Conservation (phyloP, 2,329 filamentous ascomycete species). For the Phaeosphaeriaceae sp. region DNA sequence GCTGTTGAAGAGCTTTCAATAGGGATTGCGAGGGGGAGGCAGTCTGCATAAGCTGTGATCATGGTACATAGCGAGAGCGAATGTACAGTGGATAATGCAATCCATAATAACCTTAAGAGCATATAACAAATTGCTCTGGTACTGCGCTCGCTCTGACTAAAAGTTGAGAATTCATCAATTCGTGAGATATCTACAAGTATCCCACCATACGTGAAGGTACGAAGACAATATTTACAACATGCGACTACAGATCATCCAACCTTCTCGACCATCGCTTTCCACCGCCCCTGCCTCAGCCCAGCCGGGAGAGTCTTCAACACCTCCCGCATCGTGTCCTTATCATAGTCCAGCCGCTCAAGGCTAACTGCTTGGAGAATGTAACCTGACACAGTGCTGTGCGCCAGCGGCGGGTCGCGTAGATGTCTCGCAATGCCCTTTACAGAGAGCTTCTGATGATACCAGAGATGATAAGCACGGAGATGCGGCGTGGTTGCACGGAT, state of each 20-base stretch:
- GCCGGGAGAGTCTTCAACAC: slow-evolving; percentile 30
- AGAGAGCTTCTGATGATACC: slow-evolving; percentile 36
- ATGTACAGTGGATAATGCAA: neutral
- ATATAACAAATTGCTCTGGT: neutral
- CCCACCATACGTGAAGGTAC: neutral
- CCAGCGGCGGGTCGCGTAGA: slow-evolving; percentile 40
- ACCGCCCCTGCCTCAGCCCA: slow-evolving; percentile 32
- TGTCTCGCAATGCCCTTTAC: slow-evolving; percentile 28
- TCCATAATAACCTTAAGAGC: neutral
- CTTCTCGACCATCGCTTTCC: slow-evolving; percentile 30
- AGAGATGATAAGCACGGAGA: slow-evolving; percentile 45
- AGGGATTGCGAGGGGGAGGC: neutral
- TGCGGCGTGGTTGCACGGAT: slow-evolving; percentile 40
- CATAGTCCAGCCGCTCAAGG: slow-evolving; percentile 37
- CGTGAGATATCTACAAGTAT: neutral
- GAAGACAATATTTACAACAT: neutral
- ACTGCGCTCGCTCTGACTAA: neutral
- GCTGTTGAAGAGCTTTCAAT: slow-evolving; percentile 63
- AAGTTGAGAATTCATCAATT: neutral
- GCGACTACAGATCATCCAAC: slow-evolving; percentile 12
- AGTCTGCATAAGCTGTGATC: neutral
- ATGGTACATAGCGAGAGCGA: neutral
- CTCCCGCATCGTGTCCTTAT: slow-evolving; percentile 24
- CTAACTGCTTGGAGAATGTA: slow-evolving; percentile 42
- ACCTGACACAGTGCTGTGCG: slow-evolving; percentile 31